phyloP scores from a whole-genome alignment of 257 asterid species.

The Osmanthus fragrans region DNA sequence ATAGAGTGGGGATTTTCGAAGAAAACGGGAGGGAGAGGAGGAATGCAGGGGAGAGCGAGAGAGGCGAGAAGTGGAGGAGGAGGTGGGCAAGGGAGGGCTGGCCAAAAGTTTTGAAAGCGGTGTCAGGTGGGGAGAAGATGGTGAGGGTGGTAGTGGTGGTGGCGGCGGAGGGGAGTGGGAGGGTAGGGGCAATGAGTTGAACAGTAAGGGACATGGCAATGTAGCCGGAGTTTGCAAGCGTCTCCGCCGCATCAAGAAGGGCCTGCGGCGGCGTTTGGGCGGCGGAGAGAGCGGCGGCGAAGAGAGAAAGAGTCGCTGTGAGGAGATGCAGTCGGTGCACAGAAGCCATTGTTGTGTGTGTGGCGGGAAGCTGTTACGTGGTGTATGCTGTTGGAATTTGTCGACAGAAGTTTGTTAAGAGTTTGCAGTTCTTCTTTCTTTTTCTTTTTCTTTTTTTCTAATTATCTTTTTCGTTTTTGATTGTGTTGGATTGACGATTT shows the following conservation, averaged over 20 bases:
- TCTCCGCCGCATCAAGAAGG: conserved; percentile 63
- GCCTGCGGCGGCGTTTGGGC: conserved; percentile 39
- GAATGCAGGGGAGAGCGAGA: conserved; percentile 55
- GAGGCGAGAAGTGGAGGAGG: conserved; percentile 76
- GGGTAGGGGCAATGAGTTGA: conserved; percentile 40
- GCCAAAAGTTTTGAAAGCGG: conserved; percentile 50
- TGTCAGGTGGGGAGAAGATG: conserved; percentile 76
- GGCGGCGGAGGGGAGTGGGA: conserved; percentile 40
- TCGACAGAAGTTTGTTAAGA: neutral
- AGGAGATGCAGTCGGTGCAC: conserved; percentile 24
- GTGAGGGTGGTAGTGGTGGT: conserved; percentile 44
- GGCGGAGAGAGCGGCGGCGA: conserved; percentile 24
- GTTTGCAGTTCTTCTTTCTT: neutral
- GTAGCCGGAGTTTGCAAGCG: conserved; percentile 68
- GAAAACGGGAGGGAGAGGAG: conserved; percentile 64
- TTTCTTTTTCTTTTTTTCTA: no score
- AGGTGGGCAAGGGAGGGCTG: conserved; percentile 70
- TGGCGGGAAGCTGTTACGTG: neutral
- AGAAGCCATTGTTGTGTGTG: conserved; percentile 44
- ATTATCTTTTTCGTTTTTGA: no score
- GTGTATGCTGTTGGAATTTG: neutral
- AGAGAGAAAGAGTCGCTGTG: conserved; percentile 25
- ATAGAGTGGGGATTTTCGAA: conserved; percentile 59
- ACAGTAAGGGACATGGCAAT: conserved; percentile 73
- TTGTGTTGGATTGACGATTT: no score